Evolutionary conservation across 2,329 filamentous ascomycete species (phyloP), one percentile per base, ranked within the genome.

Genomic region (Peltaster fructicola): DNA sequence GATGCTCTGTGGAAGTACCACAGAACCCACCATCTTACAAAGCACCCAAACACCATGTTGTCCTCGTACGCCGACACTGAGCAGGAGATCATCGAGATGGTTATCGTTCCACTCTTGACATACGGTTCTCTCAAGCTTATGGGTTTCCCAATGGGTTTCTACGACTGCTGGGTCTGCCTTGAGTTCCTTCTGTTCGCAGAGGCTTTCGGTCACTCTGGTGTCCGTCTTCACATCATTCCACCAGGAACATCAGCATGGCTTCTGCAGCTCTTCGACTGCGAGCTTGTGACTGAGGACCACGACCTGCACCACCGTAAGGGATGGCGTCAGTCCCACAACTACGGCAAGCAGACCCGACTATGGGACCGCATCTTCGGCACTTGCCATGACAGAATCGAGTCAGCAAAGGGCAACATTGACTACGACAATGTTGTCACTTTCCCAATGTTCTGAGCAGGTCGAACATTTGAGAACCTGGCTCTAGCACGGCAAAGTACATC

Each of bases 81-180:
- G 27, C 55, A 58, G 27, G 53, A 57, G 25, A 34, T 57, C 6
- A 50, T 55, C 27, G 53, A 58, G 24, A 52, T 57, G 14, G 46
- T 44, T 5, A 49, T 46, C n/a, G 47, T 59, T 6, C 54, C 54
- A 0, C 30, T 56, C 11, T 31, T 55, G 24, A 46, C 54, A 2
- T 58, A 47, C 31, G 39, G 40, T 19, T 49, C 41, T 1, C 27
- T 57, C 17, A 50, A 45, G 24, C 34, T 36, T 25, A 42, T 51
- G 16, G 52, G 53, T 0, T 23, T 57, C 4, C 54, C 53, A 1
- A 52, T 59, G 49, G 53, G 52, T 2, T 59, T 60, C 33, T 57
- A 58, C 23, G 54, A 57, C 20, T 56, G 51, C 53, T 59, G 54
- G 54, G 33, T 59, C 10, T 59, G 54, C 34, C 50, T 57, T 25